Evolutionary conservation across 192 early-diverging fungal species (phyloP).

Genomic region (Dissophora globulifera): DNA sequence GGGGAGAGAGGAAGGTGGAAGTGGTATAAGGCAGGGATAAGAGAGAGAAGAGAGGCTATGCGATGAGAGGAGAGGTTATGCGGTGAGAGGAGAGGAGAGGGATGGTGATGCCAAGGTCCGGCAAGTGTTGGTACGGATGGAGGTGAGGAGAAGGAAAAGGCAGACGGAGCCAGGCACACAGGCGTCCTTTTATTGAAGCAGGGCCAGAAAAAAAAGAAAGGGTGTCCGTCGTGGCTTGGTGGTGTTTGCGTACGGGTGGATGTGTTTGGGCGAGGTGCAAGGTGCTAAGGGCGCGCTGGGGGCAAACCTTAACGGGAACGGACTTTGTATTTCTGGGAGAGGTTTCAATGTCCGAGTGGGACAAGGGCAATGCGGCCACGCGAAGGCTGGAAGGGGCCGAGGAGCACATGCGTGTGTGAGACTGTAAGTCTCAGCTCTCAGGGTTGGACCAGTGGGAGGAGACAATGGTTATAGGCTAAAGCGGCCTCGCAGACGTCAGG

Average conservation of each 20-base stretch:
- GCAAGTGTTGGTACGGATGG: slow-evolving; percentile 40
- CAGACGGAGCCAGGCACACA: not conserved
- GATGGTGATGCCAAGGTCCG: slow-evolving; percentile 33
- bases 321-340: no score
- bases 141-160: slow-evolving; percentile 45
- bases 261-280: no score
- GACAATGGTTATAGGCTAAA: no score
- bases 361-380: slow-evolving; percentile 21
- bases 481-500: slow-evolving; percentile 3
- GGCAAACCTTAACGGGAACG: no score
- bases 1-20: no score
- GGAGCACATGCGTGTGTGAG: not conserved
- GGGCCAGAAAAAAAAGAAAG: no score
- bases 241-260: no score
- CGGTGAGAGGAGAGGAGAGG: slow-evolving; percentile 4
- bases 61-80: slow-evolving; percentile 30
- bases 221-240: no score
- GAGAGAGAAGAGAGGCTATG: slow-evolving; percentile 7
- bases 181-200: slow-evolving; percentile 10
- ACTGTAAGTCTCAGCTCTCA: not conserved
- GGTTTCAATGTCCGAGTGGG: not conserved
- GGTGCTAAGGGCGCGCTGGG: not conserved
- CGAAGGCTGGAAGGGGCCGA: not conserved
- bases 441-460: no score
- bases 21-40: no score